These are phyloP conservation scores for Crithidia sp. DNA, from an alignment of 208 protist species.

Conservation along the genomic window DNA sequence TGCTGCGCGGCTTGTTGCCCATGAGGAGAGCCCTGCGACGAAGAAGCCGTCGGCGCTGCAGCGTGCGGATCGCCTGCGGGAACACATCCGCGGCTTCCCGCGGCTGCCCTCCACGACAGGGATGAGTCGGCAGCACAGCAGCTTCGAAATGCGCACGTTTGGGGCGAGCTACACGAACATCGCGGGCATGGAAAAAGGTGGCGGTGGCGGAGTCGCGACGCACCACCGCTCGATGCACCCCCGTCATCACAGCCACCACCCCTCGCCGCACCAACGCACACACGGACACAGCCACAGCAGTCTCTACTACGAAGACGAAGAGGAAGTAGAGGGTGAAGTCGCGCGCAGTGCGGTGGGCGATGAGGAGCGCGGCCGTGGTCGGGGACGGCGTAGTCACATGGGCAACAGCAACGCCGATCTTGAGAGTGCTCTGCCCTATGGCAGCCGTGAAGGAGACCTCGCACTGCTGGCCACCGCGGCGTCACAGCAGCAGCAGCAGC, in stretches of 20 bases:
- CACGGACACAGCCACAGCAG: conserved; percentile 11
- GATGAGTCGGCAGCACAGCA: conserved; percentile 16
- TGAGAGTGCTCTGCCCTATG: conserved; percentile 26
- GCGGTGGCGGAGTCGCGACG: not conserved
- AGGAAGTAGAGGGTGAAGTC: not conserved
- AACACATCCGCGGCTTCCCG: conserved; percentile 28
- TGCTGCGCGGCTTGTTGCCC: not conserved
- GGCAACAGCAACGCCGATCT: not conserved
- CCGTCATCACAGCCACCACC: conserved; percentile 7
- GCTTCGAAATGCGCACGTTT: conserved; percentile 25
- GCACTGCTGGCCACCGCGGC: not conserved
- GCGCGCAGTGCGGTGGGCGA: not conserved
- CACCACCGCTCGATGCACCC: not conserved
- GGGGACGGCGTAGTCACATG: not conserved
- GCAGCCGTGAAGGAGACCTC: conserved; percentile 28
- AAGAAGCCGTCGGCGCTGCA: conserved; percentile 14
- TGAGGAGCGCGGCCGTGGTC: not conserved
- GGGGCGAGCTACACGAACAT: conserved; percentile 21
- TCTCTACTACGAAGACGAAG: conserved; percentile 15
- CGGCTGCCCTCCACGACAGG: conserved; percentile 9
- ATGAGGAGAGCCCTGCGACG: conserved; percentile 12
- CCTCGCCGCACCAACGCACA: not conserved
- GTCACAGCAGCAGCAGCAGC: not conserved
- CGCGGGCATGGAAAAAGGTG: not conserved
- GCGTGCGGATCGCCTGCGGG: conserved; percentile 30